Base-by-base conservation (phyloP, 768 basidiomycete genomes). In the Pluteus cervinus region DNA sequence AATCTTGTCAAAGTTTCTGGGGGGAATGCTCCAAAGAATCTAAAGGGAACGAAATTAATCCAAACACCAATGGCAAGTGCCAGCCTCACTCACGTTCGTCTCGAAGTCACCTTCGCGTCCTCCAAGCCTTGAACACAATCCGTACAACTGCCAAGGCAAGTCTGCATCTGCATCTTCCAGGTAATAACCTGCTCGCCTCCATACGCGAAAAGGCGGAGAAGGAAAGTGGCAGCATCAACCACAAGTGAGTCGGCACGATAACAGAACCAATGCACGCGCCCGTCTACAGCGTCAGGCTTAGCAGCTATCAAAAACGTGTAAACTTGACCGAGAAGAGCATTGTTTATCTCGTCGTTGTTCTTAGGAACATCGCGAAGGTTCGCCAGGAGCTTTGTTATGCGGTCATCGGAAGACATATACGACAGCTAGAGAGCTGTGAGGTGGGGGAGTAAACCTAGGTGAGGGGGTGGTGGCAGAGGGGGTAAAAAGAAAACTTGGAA, bases 131-230 rank as follows among this genome's bases (percentile, higher is more conserved):
- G 68, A 4, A 86, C 81, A 52, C 93, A 97, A 6, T 65, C 69
- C 17, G 75, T 63, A 48, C 93, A 97, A 1, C 66, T 60, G 8
- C 61, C 51, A 24, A 94, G 52, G 41, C 86, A 80, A 1, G 51
- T 50, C 36, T 66, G 61, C 36, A 88, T 54, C 42, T 63, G 69
- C 12, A 54, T 55, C 56, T 78, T 76, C 87, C 88, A 93, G 25
- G 61, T 55, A 2, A 70, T 66, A 3, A 86, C 81, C 21, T 65
- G 62, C 0, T 63, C 57, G 34, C 75, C 72, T 36, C 71, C 62
- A 49, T 89, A 96, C 7, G 90, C 90, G 53, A 85, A 81, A 25
- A 96, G 58, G 35, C 90, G 76, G 24, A 94, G 64, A 33, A 88
- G 70, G 60, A 92, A 96, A 1, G 78, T 79, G 0, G 92, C 88